Evolutionary conservation across 345 rosid species (phyloP), one percentile per base, ranked within the genome.

Genomic region (Brassica cretica): DNA sequence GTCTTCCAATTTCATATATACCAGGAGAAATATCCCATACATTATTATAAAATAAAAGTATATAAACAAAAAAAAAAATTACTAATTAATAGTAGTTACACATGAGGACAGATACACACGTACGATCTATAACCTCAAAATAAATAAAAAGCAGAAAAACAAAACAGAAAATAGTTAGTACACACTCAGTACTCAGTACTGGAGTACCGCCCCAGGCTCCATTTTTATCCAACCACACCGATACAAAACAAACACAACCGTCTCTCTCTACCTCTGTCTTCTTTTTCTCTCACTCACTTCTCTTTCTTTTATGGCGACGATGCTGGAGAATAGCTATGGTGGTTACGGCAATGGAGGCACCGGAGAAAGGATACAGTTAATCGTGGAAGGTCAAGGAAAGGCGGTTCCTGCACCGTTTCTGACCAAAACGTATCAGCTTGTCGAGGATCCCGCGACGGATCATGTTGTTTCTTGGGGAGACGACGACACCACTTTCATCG

Each of bases 331-430:
- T 62, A 78, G 68, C 76, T 75, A 78, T 35, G 80, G 72, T 35
- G 80, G 73, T 37, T 70, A 74, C 65, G 71, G 66, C 33, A 75
- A 60, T 41, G 69, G 74, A 12, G 51, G 64, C 37, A 63, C 66
- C 65, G 88, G 93, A 64, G 97, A 89, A 60, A 89, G 94, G 30
- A 84, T 95, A 76, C 79, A 93, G 35, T 82, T 91, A n/a, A 90
- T 97, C 56, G 84, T 92, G 3, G 99, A 91, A 76, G 86, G 93
- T 29, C 97, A 91, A 78, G 82, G 82, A 71, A 93, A 91, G 46
- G 87, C 94, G 8, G 97, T 95, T 21, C 98, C 99, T 0, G 97
- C 99, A 0, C 99, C 99, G 8, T 95, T 95, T 75, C 88, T 95
- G 60, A 95, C 97, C 0, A 95, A 95, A 84, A 95, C 99, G 2